Conservation (phyloP, 148 eudicot species). For the Camellia japonica region DNA sequence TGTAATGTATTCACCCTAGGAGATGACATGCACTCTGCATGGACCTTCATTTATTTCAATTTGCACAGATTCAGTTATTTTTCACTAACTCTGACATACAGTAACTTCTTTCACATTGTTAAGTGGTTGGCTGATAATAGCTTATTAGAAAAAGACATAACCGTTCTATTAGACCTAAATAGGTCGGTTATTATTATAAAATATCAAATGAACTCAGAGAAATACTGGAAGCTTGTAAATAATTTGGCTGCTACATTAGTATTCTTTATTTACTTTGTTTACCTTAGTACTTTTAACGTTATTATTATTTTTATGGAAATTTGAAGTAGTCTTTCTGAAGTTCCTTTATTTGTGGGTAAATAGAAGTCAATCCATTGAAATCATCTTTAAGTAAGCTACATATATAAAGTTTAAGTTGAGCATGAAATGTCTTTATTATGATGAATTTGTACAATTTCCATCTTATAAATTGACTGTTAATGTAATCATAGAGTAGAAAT, state of each 20-base stretch:
- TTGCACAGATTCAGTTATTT: neutral
- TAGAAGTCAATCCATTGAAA: neutral
- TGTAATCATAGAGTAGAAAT: neutral
- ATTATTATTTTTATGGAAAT: no score
- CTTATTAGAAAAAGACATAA: neutral
- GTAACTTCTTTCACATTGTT: neutral
- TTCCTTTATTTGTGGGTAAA: neutral
- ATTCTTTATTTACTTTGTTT: no score
- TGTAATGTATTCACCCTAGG: neutral
- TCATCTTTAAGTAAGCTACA: neutral
- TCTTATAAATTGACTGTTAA: neutral
- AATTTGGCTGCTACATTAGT: neutral
- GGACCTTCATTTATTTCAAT: neutral
- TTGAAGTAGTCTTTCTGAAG: neutral
- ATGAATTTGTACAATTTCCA: neutral
- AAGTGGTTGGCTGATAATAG: neutral
- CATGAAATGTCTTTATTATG: neutral
- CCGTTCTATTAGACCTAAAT: neutral
- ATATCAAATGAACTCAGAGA: neutral
- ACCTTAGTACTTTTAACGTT: neutral
- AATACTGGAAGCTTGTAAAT: neutral
- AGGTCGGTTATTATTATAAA: neutral
- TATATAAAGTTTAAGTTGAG: neutral
- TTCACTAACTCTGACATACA: neutral
- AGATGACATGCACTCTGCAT: neutral